These are phyloP conservation scores for Cordyceps cateniannulata DNA, from an alignment of 2,329 filamentous ascomycete genomes.

Conservation along the genomic window DNA sequence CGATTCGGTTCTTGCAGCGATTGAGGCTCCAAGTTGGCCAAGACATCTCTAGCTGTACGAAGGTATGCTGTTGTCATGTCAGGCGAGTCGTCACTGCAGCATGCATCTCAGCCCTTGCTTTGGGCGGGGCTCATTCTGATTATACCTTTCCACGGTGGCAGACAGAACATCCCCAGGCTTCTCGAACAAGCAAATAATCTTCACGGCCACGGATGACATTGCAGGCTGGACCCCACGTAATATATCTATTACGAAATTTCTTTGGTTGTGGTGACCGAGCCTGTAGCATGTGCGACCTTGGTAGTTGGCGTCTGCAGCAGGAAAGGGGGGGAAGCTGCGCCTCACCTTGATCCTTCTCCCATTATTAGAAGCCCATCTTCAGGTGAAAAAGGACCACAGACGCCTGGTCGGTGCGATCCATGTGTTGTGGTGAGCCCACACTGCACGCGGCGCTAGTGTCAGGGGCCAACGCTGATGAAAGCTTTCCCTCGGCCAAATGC, in stretches of 20 bases:
- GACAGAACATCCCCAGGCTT: too few relatives aligned
- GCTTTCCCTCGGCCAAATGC: background rate
- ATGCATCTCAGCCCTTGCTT: background rate
- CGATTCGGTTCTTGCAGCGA: background rate
- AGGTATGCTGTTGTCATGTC: background rate
- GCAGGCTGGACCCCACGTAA: background rate
- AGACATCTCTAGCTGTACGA: background rate
- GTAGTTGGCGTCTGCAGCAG: background rate
- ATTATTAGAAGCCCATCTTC: background rate
- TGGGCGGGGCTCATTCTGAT: background rate
- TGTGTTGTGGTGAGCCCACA: constrained; percentile 8
- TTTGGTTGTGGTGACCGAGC: background rate
- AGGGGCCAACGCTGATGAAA: constrained; percentile 6
- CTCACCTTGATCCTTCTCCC: constrained; percentile 2
- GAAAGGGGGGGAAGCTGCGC: constrained; percentile 11
- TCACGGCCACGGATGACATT: background rate
- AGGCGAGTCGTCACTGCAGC: background rate
- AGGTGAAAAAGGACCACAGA: constrained; percentile 1
- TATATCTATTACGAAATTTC: background rate
- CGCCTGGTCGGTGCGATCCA: constrained; percentile 15
- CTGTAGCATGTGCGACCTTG: background rate
- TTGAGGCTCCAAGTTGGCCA: background rate
- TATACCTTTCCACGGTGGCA: background rate
- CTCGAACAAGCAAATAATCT: background rate
- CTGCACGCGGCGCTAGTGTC: constrained; percentile 4